A percentile compares a stretch with the other conserved stretches of the same genome.
These are phyloP conservation scores for Picea engelmannii DNA, from an alignment of 83 land plant species.

Conservation along the genomic window DNA sequence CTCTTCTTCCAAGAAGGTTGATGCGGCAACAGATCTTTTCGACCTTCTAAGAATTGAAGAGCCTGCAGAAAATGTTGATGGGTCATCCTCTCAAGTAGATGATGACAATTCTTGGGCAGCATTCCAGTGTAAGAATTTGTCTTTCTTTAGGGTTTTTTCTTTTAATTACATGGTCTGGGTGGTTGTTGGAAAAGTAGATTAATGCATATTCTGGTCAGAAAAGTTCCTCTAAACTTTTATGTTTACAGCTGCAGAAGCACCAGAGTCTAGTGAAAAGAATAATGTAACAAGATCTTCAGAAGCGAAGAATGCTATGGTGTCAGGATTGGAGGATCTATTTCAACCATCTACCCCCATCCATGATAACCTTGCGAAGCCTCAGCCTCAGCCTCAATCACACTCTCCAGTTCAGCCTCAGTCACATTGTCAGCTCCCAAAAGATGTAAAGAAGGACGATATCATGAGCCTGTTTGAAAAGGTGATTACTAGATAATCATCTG, in stretches of 20 bases:
- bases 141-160: neutral
- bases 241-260: slow-evolving; percentile 10
- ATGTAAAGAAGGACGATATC: too few species aligned
- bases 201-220: neutral
- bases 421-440: neutral
- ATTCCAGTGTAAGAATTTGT: slow-evolving; percentile 14
- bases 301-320: neutral
- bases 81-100: slow-evolving; percentile 13
- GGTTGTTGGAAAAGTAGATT: neutral
- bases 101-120: slow-evolving; percentile 19
- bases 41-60: slow-evolving; percentile 10
- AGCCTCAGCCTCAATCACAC: slow-evolving; percentile 2
- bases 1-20: slow-evolving; percentile 10
- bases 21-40: slow-evolving; percentile 9
- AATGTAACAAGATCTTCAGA: neutral
- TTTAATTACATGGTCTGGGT: neutral
- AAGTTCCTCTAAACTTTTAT: neutral
- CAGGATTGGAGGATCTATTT: slow-evolving; percentile 17
- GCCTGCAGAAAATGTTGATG: slow-evolving; percentile 9
- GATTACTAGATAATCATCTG: neutral
- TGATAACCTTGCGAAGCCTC: neutral
- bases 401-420: neutral
- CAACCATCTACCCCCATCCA: neutral
- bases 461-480: neutral
- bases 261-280: neutral